These are phyloP conservation scores for Niebla homalea DNA, from an alignment of 495 filamentous ascomycete genomes.

Conservation along the genomic window DNA sequence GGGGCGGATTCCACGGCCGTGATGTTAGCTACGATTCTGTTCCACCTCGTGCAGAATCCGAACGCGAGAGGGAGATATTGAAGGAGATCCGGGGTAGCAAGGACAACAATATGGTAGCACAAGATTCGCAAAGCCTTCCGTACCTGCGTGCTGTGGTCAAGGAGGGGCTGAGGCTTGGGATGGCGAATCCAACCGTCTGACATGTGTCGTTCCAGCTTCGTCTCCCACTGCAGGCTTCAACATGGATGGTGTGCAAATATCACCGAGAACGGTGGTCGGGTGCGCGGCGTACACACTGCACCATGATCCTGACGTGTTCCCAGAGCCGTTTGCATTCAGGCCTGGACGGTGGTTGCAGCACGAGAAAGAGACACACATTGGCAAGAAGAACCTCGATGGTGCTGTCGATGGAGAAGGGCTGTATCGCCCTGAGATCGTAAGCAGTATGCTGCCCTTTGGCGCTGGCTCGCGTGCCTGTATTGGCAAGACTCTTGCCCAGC, in stretches of 20 bases:
- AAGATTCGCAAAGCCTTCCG: conserved; percentile 5
- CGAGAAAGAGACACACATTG: not conserved
- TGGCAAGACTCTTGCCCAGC: conserved; percentile 32
- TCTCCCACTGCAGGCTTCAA: conserved; percentile 24
- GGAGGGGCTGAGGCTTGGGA: conserved; percentile 32
- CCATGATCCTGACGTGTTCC: conserved; percentile 31
- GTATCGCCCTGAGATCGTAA: conserved; percentile 22
- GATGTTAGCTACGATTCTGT: conserved; percentile 32
- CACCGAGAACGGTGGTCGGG: conserved; percentile 32
- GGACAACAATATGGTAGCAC: not conserved
- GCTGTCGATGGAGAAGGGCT: not conserved
- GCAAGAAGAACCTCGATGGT: not conserved
- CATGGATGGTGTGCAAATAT: conserved; percentile 26
- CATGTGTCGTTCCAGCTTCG: conserved; percentile 25
- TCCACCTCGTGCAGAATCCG: conserved; percentile 15
- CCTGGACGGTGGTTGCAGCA: conserved; percentile 38
- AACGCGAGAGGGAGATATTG: not conserved
- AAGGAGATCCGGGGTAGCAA: not conserved
- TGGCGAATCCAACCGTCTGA: conserved; percentile 39
- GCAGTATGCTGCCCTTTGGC: conserved; percentile 35
- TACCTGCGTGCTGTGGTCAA: conserved; percentile 32
- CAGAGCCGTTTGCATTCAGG: conserved; percentile 27
- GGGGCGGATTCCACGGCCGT: conserved; percentile 37
- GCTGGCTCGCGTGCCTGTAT: conserved; percentile 37
- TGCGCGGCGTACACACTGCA: conserved; percentile 31